Conservation (phyloP, 208 protist genomes). For the Acanthamoeba culbertsoni region DNA sequence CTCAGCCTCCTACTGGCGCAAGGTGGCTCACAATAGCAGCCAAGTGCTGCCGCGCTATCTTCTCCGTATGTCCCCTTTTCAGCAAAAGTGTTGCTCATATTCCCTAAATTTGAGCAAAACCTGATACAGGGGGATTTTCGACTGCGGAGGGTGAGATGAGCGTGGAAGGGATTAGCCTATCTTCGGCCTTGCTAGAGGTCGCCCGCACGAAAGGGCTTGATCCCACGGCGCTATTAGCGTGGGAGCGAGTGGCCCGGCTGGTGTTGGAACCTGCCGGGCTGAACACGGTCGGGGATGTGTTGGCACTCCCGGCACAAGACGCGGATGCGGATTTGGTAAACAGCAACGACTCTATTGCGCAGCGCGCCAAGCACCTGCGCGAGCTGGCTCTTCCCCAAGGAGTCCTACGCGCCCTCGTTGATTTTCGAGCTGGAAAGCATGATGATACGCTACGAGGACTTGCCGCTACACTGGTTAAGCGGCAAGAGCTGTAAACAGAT, state of each 20-base stretch:
- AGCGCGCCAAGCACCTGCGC: conserved; percentile 5
- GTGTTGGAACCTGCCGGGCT: not conserved
- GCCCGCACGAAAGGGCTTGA: not conserved
- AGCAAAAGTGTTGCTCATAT: too few relatives aligned
- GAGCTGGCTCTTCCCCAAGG: not conserved
- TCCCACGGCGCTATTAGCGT: not conserved
- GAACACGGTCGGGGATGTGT: not conserved
- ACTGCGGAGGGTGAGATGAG: not conserved
- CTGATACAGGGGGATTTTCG: not conserved
- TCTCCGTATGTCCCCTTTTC: too few relatives aligned
- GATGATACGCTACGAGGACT: not conserved
- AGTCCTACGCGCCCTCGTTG: not conserved
- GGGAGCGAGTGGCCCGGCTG: not conserved
- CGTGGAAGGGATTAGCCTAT: not conserved
- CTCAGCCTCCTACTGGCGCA: too few relatives aligned
- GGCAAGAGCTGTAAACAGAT: not conserved
- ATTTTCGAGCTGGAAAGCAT: not conserved
- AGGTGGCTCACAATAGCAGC: too few relatives aligned
- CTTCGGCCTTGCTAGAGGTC: not conserved
- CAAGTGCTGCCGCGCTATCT: too few relatives aligned
- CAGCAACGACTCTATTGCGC: not conserved
- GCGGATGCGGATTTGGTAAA: not conserved
- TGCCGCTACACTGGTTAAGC: not conserved
- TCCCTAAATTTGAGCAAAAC: too few relatives aligned
- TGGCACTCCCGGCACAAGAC: not conserved